Evolutionary conservation across 2,329 filamentous ascomycete genomes (phyloP).

Genomic region (Sporothrix sp.): DNA sequence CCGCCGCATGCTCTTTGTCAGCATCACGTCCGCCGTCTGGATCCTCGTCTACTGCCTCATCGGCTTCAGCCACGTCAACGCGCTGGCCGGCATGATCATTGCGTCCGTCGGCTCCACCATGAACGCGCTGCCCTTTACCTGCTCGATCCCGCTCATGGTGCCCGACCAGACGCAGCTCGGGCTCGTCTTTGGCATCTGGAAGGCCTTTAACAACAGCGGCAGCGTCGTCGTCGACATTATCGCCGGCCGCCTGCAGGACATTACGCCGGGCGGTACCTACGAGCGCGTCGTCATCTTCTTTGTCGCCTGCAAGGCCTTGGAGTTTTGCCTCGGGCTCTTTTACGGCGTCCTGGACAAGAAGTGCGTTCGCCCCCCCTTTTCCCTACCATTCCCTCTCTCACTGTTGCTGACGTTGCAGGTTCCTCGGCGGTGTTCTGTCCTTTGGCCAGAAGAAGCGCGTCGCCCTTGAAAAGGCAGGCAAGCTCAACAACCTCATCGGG

Average conservation of each 20-base stretch:
- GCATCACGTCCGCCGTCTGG: conserved; percentile 21
- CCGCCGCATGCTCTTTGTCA: conserved; percentile 21
- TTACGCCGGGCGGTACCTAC: conserved; percentile 21
- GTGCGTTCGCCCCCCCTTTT: too few species aligned
- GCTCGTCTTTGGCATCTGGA: conserved; percentile 23
- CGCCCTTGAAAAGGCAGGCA: conserved; percentile 13
- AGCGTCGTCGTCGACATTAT: conserved; percentile 24
- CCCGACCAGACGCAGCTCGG: conserved; percentile 20
- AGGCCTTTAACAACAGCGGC: conserved; percentile 23
- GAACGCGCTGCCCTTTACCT: conserved; percentile 22
- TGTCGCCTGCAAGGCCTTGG: conserved; percentile 21
- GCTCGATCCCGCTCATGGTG: conserved; percentile 21
- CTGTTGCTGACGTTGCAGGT: too few species aligned
- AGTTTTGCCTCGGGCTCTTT: conserved; percentile 22
- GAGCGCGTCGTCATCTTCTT: conserved; percentile 21
- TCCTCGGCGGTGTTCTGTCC: conserved; percentile 15
- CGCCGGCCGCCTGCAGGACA: conserved; percentile 21
- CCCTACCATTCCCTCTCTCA: too few species aligned
- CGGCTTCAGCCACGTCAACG: conserved; percentile 19
- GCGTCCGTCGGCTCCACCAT: conserved; percentile 21
- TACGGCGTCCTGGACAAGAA: conserved; percentile 19
- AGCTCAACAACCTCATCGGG: conserved; percentile 14
- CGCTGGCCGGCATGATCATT: conserved; percentile 21
- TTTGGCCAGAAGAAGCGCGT: conserved; percentile 19
- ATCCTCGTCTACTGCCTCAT: conserved; percentile 22